These are phyloP conservation scores for Rhodotorula diobovata DNA, from an alignment of 768 basidiomycete genomes.

Conservation along the genomic window DNA sequence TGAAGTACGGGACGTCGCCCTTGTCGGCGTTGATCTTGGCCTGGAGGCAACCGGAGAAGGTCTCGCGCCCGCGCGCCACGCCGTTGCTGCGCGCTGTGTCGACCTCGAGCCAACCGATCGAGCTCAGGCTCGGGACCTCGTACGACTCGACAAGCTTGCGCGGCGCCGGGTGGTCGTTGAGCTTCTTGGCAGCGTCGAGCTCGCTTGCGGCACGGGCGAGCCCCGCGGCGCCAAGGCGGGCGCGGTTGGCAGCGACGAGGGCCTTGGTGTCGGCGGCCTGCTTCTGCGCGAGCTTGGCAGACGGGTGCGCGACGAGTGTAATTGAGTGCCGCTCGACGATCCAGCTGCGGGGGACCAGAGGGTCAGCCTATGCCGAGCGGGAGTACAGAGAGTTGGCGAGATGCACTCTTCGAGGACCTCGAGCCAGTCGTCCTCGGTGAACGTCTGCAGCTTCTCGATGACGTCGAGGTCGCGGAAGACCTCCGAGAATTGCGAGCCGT, in stretches of 20 bases:
- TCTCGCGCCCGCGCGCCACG: conserved; percentile 40
- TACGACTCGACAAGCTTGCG: conserved; percentile 72
- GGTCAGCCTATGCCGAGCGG: too few relatives aligned
- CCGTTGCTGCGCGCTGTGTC: conserved; percentile 63
- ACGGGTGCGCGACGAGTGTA: conserved; percentile 76
- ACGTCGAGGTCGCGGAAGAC: conserved; percentile 73
- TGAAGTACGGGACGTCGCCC: conserved; percentile 69
- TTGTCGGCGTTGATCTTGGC: conserved; percentile 66
- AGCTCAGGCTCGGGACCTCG: conserved; percentile 78
- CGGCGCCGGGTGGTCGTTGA: conserved; percentile 77
- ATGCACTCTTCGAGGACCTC: conserved; percentile 66
- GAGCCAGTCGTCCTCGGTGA: conserved; percentile 72
- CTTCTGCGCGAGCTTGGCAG: conserved; percentile 68
- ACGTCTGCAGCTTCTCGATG: conserved; percentile 63
- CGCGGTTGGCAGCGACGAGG: conserved; percentile 64
- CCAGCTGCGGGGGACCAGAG: conserved; percentile 56
- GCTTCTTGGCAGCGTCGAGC: conserved; percentile 73
- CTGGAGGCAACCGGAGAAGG: conserved; percentile 50
- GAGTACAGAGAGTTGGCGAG: not conserved
- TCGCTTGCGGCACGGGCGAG: conserved; percentile 62
- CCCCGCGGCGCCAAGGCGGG: conserved; percentile 70
- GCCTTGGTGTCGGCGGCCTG: conserved; percentile 73
- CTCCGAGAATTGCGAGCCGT: conserved; percentile 71
- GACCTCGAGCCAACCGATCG: conserved; percentile 81
- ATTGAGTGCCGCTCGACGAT: conserved; percentile 67